Percentiles rank a stretch among this genome's conserved stretches.
These are phyloP conservation scores for Aspergillus taichungensis DNA, from an alignment of 495 filamentous ascomycete species.

Conservation along the genomic window DNA sequence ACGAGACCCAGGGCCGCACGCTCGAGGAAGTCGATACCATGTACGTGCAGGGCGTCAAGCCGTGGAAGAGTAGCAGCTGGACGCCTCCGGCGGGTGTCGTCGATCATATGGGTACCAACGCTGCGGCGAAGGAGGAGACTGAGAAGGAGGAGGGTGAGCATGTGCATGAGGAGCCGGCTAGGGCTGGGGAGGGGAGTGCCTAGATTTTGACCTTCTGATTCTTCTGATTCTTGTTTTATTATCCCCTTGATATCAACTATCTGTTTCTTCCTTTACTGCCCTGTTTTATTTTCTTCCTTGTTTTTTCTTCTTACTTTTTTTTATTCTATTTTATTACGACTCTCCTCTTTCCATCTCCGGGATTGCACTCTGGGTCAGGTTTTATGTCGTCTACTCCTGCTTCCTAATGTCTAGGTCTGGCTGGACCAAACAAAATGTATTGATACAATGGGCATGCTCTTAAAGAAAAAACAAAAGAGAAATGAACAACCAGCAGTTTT, in stretches of 20 bases:
- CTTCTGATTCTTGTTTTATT: neutral
- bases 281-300: neutral
- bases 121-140: slow-evolving; percentile 1
- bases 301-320: neutral
- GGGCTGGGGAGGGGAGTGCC: slow-evolving; percentile 14
- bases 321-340: no score
- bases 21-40: slow-evolving; percentile 81
- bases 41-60: slow-evolving; percentile 62
- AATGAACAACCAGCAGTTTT: no score
- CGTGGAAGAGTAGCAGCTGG: slow-evolving; percentile 59
- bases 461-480: no score
- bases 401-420: no score
- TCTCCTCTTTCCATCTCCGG: no score
- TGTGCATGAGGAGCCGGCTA: neutral
- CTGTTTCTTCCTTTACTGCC: neutral
- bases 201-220: neutral
- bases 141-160: slow-evolving; percentile 14
- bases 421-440: no score
- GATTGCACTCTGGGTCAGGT: no score
- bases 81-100: slow-evolving; percentile 37
- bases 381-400: no score
- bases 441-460: no score
- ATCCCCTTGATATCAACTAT: neutral
- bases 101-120: slow-evolving; percentile 21
- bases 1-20: slow-evolving; percentile 57